Evolutionary conservation across 1,284 basidiomycete genomes (phyloP).

Genomic region (Puccinia novopanici): DNA sequence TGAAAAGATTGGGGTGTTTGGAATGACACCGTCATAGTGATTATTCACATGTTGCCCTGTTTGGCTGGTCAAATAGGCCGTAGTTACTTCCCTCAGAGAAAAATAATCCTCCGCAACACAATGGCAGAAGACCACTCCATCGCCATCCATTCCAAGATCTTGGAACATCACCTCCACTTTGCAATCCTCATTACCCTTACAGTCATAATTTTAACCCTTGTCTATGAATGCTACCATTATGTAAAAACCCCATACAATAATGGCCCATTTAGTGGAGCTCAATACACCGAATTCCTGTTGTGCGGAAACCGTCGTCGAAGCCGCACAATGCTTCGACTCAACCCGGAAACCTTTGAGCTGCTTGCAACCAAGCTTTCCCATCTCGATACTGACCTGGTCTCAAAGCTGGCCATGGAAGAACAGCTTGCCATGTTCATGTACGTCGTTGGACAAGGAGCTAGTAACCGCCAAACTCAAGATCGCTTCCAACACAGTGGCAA

Average conservation of each 20-base stretch:
- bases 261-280: not conserved
- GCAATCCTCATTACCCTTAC: not conserved
- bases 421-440: constrained; percentile 15
- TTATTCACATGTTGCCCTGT: too few relatives aligned
- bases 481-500: not conserved
- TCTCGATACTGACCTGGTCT: not conserved
- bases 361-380: not conserved
- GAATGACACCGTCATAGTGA: too few relatives aligned
- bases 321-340: not conserved
- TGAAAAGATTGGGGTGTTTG: too few relatives aligned
- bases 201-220: not conserved
- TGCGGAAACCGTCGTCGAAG: not conserved
- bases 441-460: not conserved
- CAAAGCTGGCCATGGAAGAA: not conserved
- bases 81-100: too few relatives aligned
- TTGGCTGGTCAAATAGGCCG: too few relatives aligned
- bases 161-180: not conserved
- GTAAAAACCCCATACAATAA: constrained; percentile 1
- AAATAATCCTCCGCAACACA: too few relatives aligned
- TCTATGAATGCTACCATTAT: not conserved
- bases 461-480: constrained; percentile 5
- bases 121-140: too few relatives aligned
- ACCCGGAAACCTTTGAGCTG: not conserved
- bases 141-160: not conserved
- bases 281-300: not conserved